phyloP scores from a whole-genome alignment of 371 early-diverging fungal genomes.

The Syncephalastrum sp. region DNA sequence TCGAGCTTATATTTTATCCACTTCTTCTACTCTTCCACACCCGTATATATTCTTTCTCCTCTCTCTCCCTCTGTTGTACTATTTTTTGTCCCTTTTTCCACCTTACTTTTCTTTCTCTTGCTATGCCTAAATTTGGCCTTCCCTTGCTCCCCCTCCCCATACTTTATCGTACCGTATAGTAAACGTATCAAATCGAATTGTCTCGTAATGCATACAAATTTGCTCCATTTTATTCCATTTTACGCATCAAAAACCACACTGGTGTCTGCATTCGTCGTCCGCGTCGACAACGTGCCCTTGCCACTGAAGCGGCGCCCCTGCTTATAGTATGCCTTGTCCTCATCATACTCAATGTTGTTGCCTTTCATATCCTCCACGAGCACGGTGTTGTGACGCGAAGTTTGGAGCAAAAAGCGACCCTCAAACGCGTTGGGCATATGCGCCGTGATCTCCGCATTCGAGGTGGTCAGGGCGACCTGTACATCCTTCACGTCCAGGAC shows the following conservation, averaged over 20 bases:
- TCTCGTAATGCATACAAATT: not conserved
- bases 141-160: not conserved
- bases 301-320: conserved; percentile 13
- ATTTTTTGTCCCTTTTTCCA: conserved; percentile 9
- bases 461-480: conserved; percentile 8
- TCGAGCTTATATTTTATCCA: not conserved
- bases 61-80: not conserved
- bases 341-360: conserved; percentile 6
- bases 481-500: conserved; percentile 11
- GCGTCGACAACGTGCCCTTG: conserved; percentile 8
- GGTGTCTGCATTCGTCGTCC: conserved; percentile 15
- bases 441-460: conserved; percentile 11
- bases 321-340: conserved; percentile 6
- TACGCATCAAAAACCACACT: conserved; percentile 16
- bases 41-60: not conserved
- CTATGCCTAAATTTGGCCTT: not conserved
- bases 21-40: not conserved
- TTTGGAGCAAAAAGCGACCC: conserved; percentile 12
- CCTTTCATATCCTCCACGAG: conserved; percentile 6
- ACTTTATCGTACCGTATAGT: no score
- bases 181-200: not conserved
- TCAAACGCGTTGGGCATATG: conserved; percentile 22
- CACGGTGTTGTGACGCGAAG: conserved; percentile 7
- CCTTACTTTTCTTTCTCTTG: conserved; percentile 6
- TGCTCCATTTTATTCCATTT: not conserved